Evolutionary conservation across 495 filamentous ascomycete genomes (phyloP).

Genomic region (Lasiosphaeria ovina): DNA sequence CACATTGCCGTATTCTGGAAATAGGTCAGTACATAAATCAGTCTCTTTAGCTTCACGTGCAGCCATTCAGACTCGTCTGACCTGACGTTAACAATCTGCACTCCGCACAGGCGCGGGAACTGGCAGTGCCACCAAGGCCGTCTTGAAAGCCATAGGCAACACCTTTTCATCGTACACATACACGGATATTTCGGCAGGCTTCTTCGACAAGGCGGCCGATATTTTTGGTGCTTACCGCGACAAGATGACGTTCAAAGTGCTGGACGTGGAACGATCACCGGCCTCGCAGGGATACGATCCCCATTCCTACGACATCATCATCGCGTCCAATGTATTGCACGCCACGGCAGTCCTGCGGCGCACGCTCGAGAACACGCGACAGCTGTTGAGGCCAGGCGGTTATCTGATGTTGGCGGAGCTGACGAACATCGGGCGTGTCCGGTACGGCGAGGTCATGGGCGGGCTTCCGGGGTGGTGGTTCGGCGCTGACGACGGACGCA

Average conservation of each 20-base stretch:
- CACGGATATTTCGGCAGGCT: constrained; percentile 53
- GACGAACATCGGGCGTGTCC: constrained; percentile 27
- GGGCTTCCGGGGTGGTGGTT: constrained; percentile 12
- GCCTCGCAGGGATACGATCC: constrained; percentile 48
- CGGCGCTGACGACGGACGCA: constrained; percentile 43
- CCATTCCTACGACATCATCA: constrained; percentile 51
- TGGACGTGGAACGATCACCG: constrained; percentile 52
- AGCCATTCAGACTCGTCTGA: constrained; percentile 13
- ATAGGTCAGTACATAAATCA: constrained; percentile 31
- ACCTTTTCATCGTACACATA: constrained; percentile 44
- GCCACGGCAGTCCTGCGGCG: constrained; percentile 38
- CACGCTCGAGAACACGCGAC: constrained; percentile 33
- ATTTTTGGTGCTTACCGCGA: constrained; percentile 33
- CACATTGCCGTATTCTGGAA: constrained; percentile 47
- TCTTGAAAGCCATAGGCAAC: constrained; percentile 35
- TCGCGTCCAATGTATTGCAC: constrained; percentile 54
- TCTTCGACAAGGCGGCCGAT: constrained; percentile 49
- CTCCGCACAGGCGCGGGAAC: constrained; percentile 57
- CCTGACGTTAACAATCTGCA: constrained; percentile 23
- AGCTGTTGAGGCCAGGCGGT: constrained; percentile 40
- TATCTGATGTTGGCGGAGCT: constrained; percentile 40
- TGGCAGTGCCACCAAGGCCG: constrained; percentile 45
- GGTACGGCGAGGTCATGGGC: neutral
- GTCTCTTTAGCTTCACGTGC: too few relatives aligned
- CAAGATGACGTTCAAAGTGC: constrained; percentile 42